These are phyloP conservation scores for Rhodotorula sphaerocarpa DNA, from an alignment of 768 basidiomycete genomes.

Conservation along the genomic window DNA sequence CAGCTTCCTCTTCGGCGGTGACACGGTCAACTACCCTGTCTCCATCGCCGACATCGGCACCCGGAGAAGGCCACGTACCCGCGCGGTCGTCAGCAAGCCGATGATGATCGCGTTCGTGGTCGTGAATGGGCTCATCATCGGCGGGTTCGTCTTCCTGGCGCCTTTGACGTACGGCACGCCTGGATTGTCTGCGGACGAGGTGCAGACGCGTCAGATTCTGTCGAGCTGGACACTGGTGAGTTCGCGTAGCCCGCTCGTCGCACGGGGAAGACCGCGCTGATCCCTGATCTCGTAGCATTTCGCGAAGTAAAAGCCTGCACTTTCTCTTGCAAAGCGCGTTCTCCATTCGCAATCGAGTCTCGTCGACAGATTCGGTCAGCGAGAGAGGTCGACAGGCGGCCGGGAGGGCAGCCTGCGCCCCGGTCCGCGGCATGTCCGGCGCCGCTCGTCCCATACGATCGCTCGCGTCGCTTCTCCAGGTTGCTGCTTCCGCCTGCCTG, in stretches of 20 bases:
- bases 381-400: too few species aligned
- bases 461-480: too few species aligned
- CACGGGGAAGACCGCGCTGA: background rate
- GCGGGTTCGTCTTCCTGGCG: slow-evolving; percentile 55
- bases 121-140: slow-evolving; percentile 54
- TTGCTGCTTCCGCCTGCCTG: too few species aligned
- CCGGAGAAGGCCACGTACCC: slow-evolving; percentile 45
- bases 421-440: too few species aligned
- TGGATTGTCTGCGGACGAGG: slow-evolving; percentile 73
- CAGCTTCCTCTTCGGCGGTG: slow-evolving; percentile 47
- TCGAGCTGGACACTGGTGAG: slow-evolving; percentile 72
- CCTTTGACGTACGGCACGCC: slow-evolving; percentile 96
- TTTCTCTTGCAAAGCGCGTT: too few species aligned
- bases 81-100: slow-evolving; percentile 58
- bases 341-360: too few species aligned
- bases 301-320: background rate
- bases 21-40: slow-evolving; percentile 38
- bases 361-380: too few species aligned
- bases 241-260: background rate
- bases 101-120: slow-evolving; percentile 54
- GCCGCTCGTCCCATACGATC: too few species aligned
- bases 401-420: too few species aligned
- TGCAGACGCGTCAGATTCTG: slow-evolving; percentile 73
- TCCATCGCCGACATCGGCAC: slow-evolving; percentile 33
- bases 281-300: background rate